Base-by-base conservation (phyloP, 306 rosid species). In the Cicer pinnatifidum region DNA sequence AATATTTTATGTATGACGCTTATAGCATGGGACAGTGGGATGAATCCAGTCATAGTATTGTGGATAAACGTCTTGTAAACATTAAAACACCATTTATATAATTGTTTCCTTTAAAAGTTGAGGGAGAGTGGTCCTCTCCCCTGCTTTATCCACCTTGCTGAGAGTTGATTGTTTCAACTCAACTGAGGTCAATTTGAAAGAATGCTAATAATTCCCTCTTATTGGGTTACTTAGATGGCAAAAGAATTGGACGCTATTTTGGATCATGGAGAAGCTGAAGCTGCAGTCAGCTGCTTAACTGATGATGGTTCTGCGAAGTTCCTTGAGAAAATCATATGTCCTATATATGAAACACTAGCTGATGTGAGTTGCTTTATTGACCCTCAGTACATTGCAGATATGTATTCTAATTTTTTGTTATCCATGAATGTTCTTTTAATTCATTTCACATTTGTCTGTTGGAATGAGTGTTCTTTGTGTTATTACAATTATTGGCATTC, bases 211-310 rank as follows among this genome's bases (percentile, higher is more conserved):
- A 52, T 56, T 15, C 16, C 16, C 40, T 17, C 5, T 72, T 69
- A 57, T 51, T 66, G 66, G 43, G 71, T 78, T 76, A 74, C 77
- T 43, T 78, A 94, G 98, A 94, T 94, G 98, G 98, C 97, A 9
- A 91, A 87, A 83, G 96, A 91, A 62, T 81, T 94, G 84, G 98
- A 94, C 60, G 97, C 91, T 41, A 83, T 81, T 67, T 84, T 94
- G 88, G 98, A 94, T 82, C 97, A 81, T 69, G 90, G 89, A 83
- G 97, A 87, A 81, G 97, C 95, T 47, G 11, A 17, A 79, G 86
- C 6, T 81, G 86, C 95, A 33, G 1, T 5, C 52, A 89, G 91
- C 88, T 91, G 94, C 69, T 11, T 1, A 59, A 72, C 71, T 10
- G 89, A 74, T 16, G 80, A 69, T 73, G 91, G 82, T 73, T 84